Conservation (phyloP, 371 early-diverging fungal genomes). For the Mucor piriformis region DNA sequence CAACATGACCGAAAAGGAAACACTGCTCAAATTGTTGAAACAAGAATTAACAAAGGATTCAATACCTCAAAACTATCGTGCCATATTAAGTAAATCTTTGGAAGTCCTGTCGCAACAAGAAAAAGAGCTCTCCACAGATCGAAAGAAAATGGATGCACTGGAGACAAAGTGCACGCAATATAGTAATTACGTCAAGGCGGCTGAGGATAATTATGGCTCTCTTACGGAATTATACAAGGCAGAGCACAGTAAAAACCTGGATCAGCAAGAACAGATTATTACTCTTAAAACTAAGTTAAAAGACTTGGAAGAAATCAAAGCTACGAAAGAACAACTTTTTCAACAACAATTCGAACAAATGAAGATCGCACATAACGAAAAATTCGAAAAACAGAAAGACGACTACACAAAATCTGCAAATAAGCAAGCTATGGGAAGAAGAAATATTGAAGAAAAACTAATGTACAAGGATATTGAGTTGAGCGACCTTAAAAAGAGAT, state of each 20-base stretch:
- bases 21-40: too few relatives aligned
- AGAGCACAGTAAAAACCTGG: conserved; percentile 5
- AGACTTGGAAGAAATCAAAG: not conserved
- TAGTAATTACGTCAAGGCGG: not conserved
- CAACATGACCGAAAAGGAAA: too few relatives aligned
- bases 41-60: too few relatives aligned
- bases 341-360: not conserved
- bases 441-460: conserved; percentile 8
- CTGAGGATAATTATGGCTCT: not conserved
- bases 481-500: not conserved
- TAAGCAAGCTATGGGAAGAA: conserved; percentile 16
- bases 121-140: not conserved
- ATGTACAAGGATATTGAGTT: conserved; percentile 3
- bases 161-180: not conserved
- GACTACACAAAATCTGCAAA: not conserved
- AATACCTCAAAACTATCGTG: too few relatives aligned
- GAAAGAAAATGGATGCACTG: not conserved
- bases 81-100: too few relatives aligned
- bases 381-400: not conserved
- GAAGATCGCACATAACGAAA: not conserved
- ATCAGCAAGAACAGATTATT: not conserved
- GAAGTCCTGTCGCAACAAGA: too few relatives aligned
- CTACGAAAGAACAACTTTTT: not conserved
- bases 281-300: not conserved
- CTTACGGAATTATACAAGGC: conserved; percentile 3